Percentiles rank a stretch among this genome's conserved stretches.
Conservation (phyloP, 225 moss, liverwort and hornwort genomes). For the Lunularia cruciata region DNA sequence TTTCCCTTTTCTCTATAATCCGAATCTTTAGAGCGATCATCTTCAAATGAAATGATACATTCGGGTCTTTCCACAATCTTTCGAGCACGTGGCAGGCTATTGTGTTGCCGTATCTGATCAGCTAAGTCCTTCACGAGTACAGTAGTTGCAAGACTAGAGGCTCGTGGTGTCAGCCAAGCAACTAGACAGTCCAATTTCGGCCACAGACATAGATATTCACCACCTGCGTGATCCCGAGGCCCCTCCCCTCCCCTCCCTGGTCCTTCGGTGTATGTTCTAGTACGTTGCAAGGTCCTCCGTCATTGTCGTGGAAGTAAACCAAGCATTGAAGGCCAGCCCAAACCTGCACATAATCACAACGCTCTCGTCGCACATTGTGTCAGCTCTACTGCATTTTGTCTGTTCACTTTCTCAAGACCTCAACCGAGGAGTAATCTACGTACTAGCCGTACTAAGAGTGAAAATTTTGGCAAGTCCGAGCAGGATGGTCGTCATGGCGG, state of each 20-base stretch:
- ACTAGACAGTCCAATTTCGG: not conserved
- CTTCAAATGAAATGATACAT: too few relatives aligned
- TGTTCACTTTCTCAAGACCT: not conserved
- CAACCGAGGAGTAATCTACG: too few relatives aligned
- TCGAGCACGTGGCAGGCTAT: too few relatives aligned
- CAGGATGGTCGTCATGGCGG: constrained; percentile 17
- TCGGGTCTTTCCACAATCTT: too few relatives aligned
- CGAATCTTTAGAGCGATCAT: too few relatives aligned
- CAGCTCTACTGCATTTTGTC: too few relatives aligned
- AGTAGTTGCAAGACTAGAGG: constrained; percentile 4
- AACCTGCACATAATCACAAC: not conserved
- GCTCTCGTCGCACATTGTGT: not conserved
- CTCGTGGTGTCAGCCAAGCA: constrained; percentile 13
- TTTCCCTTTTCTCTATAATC: too few relatives aligned
- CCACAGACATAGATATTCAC: constrained; percentile 13
- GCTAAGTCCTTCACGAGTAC: too few relatives aligned
- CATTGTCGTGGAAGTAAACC: too few relatives aligned
- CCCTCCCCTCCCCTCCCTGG: not conserved
- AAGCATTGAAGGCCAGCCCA: not conserved
- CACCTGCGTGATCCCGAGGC: not conserved
- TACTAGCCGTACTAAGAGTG: too few relatives aligned
- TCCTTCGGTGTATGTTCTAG: not conserved
- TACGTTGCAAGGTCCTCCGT: too few relatives aligned
- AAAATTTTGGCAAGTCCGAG: not conserved
- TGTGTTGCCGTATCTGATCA: too few relatives aligned